Base-by-base conservation (phyloP, 371 early-diverging fungal genomes). In the Mortierella sp. region DNA sequence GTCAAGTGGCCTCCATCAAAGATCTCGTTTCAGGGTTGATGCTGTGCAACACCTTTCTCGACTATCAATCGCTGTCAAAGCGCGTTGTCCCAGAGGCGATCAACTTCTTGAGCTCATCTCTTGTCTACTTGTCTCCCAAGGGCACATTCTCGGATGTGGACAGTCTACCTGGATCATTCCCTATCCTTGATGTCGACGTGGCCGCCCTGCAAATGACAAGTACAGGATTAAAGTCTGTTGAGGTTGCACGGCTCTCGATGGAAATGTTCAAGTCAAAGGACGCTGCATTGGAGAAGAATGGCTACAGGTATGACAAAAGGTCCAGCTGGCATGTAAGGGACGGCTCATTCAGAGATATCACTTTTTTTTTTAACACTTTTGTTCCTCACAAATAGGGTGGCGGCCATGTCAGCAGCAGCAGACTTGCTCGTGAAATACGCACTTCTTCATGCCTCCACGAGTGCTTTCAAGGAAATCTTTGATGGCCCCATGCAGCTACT, bases 81-180 rank as follows among this genome's bases (percentile, higher is more conserved):
- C 89, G 96, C n/a, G 86, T 89, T 57, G 78, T 94, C 3, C 97
- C 98, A 1, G 97, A 96, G 80, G 88, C 82, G 0, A 67, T 94
- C 57, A 91, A 90, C 83, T 95, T 90, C 69, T 81, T 95, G 54
- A 68, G 81, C 49, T 69, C 80, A 10, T 65, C 80, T 2, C 61
- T 91, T 24, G 79, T 82, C n/a, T 55, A 82, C 18, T 65, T 90
- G 34, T 78, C 86, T 1, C 88, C 89, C n/a, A 67, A 82, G 50
- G 68, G 76, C 1, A 66, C 78, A 2, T 84, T 86, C 43, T 43
- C 62, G 24, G 62, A 80, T 9, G 26, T 58, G 3, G 58, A 66
- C 14, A 58, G 52, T 14, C 47, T 82, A 16, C 83, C 87, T 1
- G 88, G 86, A 10, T 63, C 57, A 23, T 89, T 89, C 67, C 87